Percentiles rank a stretch among this genome's conserved stretches.
These are phyloP conservation scores for Tetrahymena malaccensis DNA, from an alignment of 73 alveolate genomes.

Conservation along the genomic window DNA sequence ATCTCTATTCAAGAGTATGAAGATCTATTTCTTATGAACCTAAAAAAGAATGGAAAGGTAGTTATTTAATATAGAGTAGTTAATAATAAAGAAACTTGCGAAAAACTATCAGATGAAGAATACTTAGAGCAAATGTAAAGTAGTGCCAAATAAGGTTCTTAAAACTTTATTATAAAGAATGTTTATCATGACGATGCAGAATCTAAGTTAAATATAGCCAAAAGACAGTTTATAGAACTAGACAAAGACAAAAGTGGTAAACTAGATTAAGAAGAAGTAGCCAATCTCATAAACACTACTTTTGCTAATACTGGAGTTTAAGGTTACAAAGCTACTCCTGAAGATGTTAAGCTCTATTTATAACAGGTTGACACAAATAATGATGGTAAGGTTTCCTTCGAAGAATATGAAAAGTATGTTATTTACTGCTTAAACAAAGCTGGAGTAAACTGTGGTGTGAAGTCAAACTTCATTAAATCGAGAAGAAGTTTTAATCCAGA, in stretches of 20 bases:
- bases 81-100: neutral
- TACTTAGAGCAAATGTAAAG: neutral
- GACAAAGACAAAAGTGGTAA: neutral
- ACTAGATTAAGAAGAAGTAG: neutral
- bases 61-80: neutral
- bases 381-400: neutral
- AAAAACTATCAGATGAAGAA: neutral
- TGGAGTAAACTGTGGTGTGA: neutral
- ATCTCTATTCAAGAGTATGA: conserved; percentile 9
- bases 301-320: neutral
- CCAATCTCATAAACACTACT: neutral
- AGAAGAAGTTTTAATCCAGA: neutral
- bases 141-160: neutral
- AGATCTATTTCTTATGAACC: neutral
- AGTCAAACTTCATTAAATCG: neutral
- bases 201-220: neutral
- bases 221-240: neutral
- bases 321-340: neutral
- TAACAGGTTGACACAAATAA: neutral
- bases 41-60: neutral
- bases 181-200: neutral
- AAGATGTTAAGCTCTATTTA: neutral
- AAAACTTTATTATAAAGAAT: neutral
- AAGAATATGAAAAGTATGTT: neutral
- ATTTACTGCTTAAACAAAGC: neutral